A percentile compares a stretch with the other conserved stretches of the same genome.
Conservation (phyloP, 805 yeast species). For the Candida qinlingensis region DNA sequence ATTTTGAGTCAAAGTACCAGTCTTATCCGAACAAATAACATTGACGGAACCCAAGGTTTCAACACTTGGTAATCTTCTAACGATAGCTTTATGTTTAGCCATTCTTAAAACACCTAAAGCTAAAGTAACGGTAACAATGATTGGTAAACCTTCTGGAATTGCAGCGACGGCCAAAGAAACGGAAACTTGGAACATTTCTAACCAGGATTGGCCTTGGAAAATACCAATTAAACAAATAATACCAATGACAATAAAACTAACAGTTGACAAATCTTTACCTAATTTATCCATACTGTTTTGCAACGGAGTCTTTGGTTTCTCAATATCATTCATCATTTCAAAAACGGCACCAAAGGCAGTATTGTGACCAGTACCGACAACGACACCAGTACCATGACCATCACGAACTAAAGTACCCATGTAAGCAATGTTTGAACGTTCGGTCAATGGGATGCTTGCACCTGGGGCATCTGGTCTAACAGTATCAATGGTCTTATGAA, state of each 20-base stretch:
- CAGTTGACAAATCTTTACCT: conserved; percentile 83
- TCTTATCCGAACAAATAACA: conserved; percentile 88
- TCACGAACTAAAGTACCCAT: conserved; percentile 98
- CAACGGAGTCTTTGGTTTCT: conserved; percentile 96
- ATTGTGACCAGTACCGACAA: conserved; percentile 80
- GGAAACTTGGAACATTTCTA: conserved; percentile 96
- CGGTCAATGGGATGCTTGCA: conserved; percentile 47
- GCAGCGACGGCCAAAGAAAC: conserved; percentile 99
- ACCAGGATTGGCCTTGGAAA: conserved; percentile 88
- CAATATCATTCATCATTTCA: conserved; percentile 91
- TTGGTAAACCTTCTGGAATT: conserved; percentile 97
- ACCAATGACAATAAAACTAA: conserved; percentile 85
- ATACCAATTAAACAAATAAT: conserved; percentile 88
- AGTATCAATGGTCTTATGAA: conserved; percentile 52
- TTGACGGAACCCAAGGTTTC: conserved; percentile 94
- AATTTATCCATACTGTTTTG: conserved; percentile 93
- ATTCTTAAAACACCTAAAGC: conserved; percentile 95
- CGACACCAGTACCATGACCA: conserved; percentile 93
- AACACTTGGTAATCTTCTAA: conserved; percentile 88
- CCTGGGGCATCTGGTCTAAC: conserved; percentile 31
- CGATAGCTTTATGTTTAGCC: conserved; percentile 94
- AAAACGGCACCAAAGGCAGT: conserved; percentile 95
- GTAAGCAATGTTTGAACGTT: conserved; percentile 75
- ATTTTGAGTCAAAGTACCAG: conserved; percentile 86
- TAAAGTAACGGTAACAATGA: conserved; percentile 93